phyloP scores from a whole-genome alignment of 345 rosid species.

The Sonneratia alba region DNA sequence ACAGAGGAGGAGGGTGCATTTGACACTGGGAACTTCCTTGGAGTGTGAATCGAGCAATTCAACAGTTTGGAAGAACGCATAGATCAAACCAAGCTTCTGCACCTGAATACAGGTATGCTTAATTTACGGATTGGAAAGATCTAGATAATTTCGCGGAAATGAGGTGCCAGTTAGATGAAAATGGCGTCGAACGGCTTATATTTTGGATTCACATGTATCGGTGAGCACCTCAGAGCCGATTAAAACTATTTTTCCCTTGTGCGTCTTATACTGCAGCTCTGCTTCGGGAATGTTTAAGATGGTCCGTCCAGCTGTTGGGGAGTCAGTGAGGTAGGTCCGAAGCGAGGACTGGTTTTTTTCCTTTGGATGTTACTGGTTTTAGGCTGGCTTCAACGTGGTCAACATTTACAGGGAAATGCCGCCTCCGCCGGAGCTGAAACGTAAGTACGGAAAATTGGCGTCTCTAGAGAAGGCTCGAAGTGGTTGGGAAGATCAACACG shows the following conservation, averaged over 20 bases:
- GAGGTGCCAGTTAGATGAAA: background rate
- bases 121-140: background rate
- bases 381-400: conserved; percentile 1
- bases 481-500: conserved; percentile 97
- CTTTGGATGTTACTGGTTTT: background rate
- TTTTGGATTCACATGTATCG: background rate
- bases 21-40: conserved; percentile 96
- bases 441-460: conserved; percentile 63
- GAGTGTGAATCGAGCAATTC: conserved; percentile 99
- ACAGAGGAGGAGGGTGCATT: conserved; percentile 92
- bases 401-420: conserved; percentile 68
- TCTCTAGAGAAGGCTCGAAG: conserved; percentile 61
- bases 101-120: conserved; percentile 79
- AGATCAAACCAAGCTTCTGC: conserved; percentile 99
- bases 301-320: conserved; percentile 91
- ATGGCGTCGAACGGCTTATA: background rate
- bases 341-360: background rate
- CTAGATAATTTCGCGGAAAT: background rate
- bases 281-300: conserved; percentile 76
- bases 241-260: too few species aligned
- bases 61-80: conserved; percentile 97
- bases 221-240: too few species aligned
- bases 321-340: conserved; percentile 57
- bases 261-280: conserved; percentile 30
- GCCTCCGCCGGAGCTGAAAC: conserved; percentile 72